Conservation (phyloP, 495 filamentous ascomycete genomes). For the Glutinoglossum americanum region DNA sequence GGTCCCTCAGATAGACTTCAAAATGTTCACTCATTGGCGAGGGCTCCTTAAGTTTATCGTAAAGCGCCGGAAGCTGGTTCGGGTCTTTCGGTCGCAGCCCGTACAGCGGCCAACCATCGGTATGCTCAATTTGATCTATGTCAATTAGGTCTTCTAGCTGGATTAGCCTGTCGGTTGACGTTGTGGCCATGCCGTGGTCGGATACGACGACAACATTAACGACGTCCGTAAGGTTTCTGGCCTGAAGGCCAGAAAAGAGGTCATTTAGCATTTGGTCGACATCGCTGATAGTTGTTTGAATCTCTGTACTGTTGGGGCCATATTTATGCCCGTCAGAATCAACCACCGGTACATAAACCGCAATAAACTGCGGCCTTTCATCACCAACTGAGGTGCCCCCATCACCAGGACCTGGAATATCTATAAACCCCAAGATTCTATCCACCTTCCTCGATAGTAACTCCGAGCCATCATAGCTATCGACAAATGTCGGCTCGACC, state of each 20-base stretch:
- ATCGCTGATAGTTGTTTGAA: slow-evolving; percentile 42
- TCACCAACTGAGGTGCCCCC: slow-evolving; percentile 10
- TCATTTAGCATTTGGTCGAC: slow-evolving; percentile 62
- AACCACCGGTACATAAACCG: slow-evolving; percentile 83
- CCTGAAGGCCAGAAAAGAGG: slow-evolving; percentile 54
- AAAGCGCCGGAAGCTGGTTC: slow-evolving; percentile 21
- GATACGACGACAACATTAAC: slow-evolving; percentile 97
- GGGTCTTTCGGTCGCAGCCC: slow-evolving; percentile 64
- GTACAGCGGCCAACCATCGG: slow-evolving; percentile 86
- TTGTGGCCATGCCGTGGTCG: slow-evolving; percentile 96
- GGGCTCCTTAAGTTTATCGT: slow-evolving; percentile 23
- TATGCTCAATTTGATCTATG: slow-evolving; percentile 47
- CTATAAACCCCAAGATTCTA: slow-evolving; percentile 56
- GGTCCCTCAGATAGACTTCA: slow-evolving; percentile 63
- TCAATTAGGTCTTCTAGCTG: slow-evolving; percentile 88
- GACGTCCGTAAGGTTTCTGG: slow-evolving; percentile 64
- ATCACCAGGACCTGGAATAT: slow-evolving; percentile 48
- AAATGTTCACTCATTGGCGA: slow-evolving; percentile 35
- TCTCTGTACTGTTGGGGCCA: slow-evolving; percentile 88
- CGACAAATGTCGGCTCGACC: slow-evolving; percentile 51
- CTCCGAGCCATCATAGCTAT: slow-evolving; percentile 67
- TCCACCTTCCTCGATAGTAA: slow-evolving; percentile 48
- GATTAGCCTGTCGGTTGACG: slow-evolving; percentile 56
- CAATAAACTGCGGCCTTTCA: slow-evolving; percentile 64
- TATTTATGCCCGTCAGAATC: slow-evolving; percentile 69